Percentiles rank a stretch among this genome's conserved stretches.
phyloP scores from a whole-genome alignment of 2,329 filamentous ascomycete species.

The Taxawa tesnikishii region DNA sequence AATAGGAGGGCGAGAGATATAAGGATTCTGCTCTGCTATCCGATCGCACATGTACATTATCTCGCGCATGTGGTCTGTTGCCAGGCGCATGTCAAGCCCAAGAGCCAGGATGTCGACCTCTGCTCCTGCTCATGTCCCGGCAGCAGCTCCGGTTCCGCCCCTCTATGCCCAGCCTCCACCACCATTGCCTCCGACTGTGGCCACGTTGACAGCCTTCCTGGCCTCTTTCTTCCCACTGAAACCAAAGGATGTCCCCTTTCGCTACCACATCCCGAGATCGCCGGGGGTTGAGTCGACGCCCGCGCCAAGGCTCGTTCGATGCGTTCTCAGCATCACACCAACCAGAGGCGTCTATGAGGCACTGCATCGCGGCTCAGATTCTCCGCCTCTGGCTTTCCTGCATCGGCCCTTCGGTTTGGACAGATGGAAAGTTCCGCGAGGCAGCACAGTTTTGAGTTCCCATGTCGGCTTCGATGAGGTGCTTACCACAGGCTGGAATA shows the following conservation, averaged over 20 bases:
- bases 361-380: neutral
- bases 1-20: too few relatives aligned
- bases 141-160: too few relatives aligned
- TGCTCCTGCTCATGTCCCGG: too few relatives aligned
- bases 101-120: too few relatives aligned
- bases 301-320: neutral
- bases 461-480: slow-evolving; percentile 21
- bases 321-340: slow-evolving; percentile 5
- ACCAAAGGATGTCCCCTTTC: slow-evolving; percentile 4
- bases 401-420: slow-evolving; percentile 6
- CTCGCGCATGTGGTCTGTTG: too few relatives aligned
- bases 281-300: neutral
- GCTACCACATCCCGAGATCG: slow-evolving; percentile 3
- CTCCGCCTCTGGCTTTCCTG: slow-evolving; percentile 2
- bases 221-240: slow-evolving; percentile 4
- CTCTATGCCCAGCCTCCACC: too few relatives aligned
- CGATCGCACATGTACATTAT: too few relatives aligned
- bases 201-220: slow-evolving; percentile 1
- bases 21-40: too few relatives aligned
- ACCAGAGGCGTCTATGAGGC: slow-evolving; percentile 5
- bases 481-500: slow-evolving; percentile 26
- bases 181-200: neutral
- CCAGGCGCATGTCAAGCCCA: too few relatives aligned
- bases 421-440: slow-evolving; percentile 1
- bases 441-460: slow-evolving; percentile 1